Evolutionary conservation across 2,329 filamentous ascomycete genomes (phyloP), one percentile per base, ranked within the genome.

Genomic region (Colletotrichum nymphaeae): DNA sequence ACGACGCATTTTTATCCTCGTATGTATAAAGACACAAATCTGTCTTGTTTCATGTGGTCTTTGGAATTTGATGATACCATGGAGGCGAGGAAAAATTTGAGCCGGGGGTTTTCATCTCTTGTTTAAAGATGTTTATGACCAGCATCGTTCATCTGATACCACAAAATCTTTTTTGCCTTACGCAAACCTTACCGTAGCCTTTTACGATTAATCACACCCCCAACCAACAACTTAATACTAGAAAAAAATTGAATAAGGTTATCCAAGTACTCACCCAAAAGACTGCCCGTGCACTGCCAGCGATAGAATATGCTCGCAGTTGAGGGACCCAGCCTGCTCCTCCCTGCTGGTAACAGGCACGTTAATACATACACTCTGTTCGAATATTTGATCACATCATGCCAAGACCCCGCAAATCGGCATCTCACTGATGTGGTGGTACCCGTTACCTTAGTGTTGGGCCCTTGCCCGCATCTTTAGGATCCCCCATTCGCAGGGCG

Each of bases 101-200:
- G 30, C 19, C 22, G n/a, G 30, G 26, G 16, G 22, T 32, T 64
- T 55, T 30, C 62, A 16, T 63, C 46, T 63, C 28, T 37, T 53
- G 3, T 37, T 22, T 32, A 46, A 14, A 37, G 37, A 55, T 37
- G 35, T 19, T 52, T 16, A 59, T 28, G 26, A 60, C 22, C 5
- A 67, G 37, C 35, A 35, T 58, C 64, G 55, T 57, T 67, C 37
- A 60, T 59, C 37, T 62, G 52, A 65, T 65, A 57, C 64, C 56
- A 67, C 16, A 37, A 37, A 37, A 12, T 42, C 37, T 49, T 19
- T 35, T 26, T 35, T 53, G 60, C 28, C 62, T 37, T 53, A 12
- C 62, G 37, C 49, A 63, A 49, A 49, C 42, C 60, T 46, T 63
- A 35, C 26, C 42, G 19, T 52, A 49, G 24, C 14, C 22, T 53